Percentiles rank a stretch among this genome's conserved stretches.
Evolutionary conservation across 805 yeast genomes (phyloP).

Genomic region (Candida maltosa): DNA sequence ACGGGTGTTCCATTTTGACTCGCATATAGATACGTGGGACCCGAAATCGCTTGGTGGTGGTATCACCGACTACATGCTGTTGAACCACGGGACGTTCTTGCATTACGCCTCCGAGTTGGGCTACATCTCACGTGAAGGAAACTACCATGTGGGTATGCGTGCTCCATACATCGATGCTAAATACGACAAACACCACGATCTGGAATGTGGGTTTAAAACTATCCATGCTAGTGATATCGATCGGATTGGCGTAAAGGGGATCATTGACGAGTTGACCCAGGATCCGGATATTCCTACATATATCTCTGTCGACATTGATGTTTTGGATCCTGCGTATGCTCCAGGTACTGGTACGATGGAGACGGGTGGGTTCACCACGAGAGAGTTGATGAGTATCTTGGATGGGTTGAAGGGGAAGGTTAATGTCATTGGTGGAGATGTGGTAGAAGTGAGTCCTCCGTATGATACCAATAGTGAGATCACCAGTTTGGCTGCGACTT

Average conservation of each 20-base stretch:
- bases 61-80: conserved; percentile 50
- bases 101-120: conserved; percentile 72
- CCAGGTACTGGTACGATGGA: conserved; percentile 61
- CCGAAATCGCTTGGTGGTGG: conserved; percentile 67
- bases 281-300: conserved; percentile 60
- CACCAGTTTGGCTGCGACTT: conserved; percentile 24
- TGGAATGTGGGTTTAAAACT: conserved; percentile 67
- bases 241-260: conserved; percentile 31
- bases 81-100: conserved; percentile 68
- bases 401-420: conserved; percentile 33
- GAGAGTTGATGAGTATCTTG: conserved; percentile 49
- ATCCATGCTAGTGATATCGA: conserved; percentile 49
- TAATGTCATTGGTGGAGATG: conserved; percentile 53
- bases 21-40: conserved; percentile 80
- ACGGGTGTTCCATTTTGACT: conserved; percentile 78
- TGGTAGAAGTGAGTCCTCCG: conserved; percentile 61
- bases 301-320: conserved; percentile 73
- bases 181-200: conserved; percentile 65
- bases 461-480: conserved; percentile 42
- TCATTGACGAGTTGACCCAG: conserved; percentile 32
- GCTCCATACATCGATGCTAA: conserved; percentile 65
- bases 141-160: conserved; percentile 75
- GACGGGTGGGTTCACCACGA: conserved; percentile 57
- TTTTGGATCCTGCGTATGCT: conserved; percentile 55
- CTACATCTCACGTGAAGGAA: conserved; percentile 45